Conservation (phyloP, 192 early-diverging fungal species). For the Linnemannia elongata region DNA sequence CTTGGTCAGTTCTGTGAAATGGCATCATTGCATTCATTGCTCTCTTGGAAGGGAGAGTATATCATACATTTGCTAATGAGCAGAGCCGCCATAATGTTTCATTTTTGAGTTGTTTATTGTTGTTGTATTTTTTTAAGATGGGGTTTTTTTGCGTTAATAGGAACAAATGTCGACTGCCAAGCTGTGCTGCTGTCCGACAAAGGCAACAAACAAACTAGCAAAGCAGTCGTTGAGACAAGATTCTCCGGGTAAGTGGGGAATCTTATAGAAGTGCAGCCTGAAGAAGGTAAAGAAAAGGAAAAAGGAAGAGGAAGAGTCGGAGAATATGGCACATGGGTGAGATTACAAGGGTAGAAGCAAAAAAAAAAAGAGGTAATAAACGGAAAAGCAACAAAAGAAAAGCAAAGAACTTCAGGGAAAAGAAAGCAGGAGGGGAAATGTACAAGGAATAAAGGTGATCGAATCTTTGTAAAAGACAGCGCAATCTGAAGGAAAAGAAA, state of each 20-base stretch:
- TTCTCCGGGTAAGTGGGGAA: background rate
- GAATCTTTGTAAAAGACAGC: constrained; percentile 5
- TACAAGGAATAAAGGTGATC: constrained; percentile 11
- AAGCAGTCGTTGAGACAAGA: background rate
- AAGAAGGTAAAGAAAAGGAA: background rate
- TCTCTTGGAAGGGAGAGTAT: background rate
- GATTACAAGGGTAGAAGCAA: background rate
- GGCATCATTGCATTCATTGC: background rate
- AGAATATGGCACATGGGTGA: constrained; percentile 8
- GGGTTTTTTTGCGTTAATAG: background rate
- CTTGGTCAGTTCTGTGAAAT: background rate
- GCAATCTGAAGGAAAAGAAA: background rate
- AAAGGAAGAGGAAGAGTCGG: background rate
- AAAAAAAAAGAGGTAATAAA: background rate
- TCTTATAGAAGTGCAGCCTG: too few species aligned
- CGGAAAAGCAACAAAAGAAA: background rate
- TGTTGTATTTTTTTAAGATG: background rate
- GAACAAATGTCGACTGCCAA: background rate
- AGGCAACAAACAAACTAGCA: background rate
- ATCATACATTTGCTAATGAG: background rate
- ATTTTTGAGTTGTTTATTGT: background rate
- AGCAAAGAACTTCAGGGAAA: background rate
- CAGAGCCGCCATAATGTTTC: background rate
- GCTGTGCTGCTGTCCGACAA: background rate
- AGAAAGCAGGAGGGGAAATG: background rate